Conservation (phyloP, 2,329 filamentous ascomycete genomes). For the Metarhizium brunneum region DNA sequence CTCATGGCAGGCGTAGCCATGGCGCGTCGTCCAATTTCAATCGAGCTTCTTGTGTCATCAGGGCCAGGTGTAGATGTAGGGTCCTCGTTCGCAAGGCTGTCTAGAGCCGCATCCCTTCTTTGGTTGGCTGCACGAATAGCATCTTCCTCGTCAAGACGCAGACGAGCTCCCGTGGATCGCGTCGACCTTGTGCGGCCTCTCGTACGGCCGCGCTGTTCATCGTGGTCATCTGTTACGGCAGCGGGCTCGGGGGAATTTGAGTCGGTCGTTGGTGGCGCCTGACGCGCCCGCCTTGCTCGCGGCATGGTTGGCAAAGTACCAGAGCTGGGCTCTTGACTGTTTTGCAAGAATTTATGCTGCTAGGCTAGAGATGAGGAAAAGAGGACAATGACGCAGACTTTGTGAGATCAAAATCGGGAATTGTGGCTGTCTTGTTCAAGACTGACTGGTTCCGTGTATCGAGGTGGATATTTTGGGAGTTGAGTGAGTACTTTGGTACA, state of each 20-base stretch:
- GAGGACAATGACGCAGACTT: background rate
- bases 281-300: conserved; percentile 9
- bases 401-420: background rate
- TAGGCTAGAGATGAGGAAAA: background rate
- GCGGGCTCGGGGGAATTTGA: background rate
- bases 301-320: conserved; percentile 6
- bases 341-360: background rate
- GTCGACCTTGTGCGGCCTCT: conserved; percentile 13
- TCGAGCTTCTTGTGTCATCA: conserved; percentile 21
- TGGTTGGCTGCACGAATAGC: conserved; percentile 16
- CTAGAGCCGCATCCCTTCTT: conserved; percentile 27
- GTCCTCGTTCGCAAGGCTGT: conserved; percentile 25
- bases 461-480: background rate
- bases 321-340: background rate
- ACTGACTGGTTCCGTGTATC: background rate
- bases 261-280: conserved; percentile 1
- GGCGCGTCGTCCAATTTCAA: conserved; percentile 28
- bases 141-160: conserved; percentile 16
- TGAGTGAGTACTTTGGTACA: conserved; percentile 12
- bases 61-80: conserved; percentile 18
- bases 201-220: conserved; percentile 17
- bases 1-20: conserved; percentile 24
- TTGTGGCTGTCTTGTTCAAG: background rate
- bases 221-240: conserved; percentile 3
- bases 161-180: conserved; percentile 7